Evolutionary conservation across 768 basidiomycete genomes (phyloP), one percentile per base, ranked within the genome.

Genomic region (Lentinula guzmanii): DNA sequence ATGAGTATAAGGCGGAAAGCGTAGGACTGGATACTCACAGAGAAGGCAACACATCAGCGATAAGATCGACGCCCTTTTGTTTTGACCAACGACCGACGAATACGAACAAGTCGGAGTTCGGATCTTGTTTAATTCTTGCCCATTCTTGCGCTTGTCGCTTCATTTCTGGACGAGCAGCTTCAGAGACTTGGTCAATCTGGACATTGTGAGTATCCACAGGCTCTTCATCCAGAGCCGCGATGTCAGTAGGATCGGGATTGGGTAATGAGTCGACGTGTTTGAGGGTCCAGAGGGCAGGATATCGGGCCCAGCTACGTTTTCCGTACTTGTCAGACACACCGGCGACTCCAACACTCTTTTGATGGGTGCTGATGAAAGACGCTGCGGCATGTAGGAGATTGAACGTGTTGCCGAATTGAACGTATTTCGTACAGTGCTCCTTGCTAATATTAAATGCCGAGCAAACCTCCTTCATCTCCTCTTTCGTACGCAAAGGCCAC

Each of bases 11-110:
- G 18, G 6, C 16, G 5, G 39, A 21, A 1, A 63, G 45, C 59
- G 52, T 39, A 33, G 35, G 55, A 53, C 13, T 57, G 65, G 16
- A 53, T 86, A 82, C 90, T 68, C 69, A 91, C 87, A 97, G 70
- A 2, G 85, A 82, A 24, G 95, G 95, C 91, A 97, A 91, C 64
- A 97, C 87, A 74, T 97, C 95, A 7, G 95, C 95, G 65, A 97
- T 97, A 46, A 97, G 78, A 76, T 97, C 95, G n/a, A 97, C 94
- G 75, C 91, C 95, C 75, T 97, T 97, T 74, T 97, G 95, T 74
- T 96, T 97, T 5, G 95, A 97, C 95, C 95, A 97, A 65, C 95
- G 90, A 71, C 95, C 95, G 65, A 97, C 95, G 74, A 97, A 96
- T 64, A 97, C 95, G 70, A 97, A 96, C 55, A 97, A 73, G 71